Conservation (phyloP, 1,284 basidiomycete species). For the Veloboletus limbatus region DNA sequence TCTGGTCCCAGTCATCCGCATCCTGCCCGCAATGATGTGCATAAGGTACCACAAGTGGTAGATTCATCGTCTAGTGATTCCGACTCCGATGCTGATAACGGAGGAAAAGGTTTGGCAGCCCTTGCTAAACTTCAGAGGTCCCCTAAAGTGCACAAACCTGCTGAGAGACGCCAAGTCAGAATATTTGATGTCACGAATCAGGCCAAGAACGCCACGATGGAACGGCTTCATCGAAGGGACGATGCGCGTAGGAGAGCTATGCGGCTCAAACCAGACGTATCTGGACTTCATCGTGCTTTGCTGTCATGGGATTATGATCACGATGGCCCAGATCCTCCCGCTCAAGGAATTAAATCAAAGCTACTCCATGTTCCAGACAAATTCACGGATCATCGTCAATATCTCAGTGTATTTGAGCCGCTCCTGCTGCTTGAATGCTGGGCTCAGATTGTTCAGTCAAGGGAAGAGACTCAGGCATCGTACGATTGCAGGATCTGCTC, state of each 20-base stretch:
- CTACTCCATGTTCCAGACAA: slow-evolving; percentile 55
- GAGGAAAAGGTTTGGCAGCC: slow-evolving; percentile 50
- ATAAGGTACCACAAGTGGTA: slow-evolving; percentile 11
- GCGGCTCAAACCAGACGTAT: slow-evolving; percentile 82
- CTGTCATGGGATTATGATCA: slow-evolving; percentile 87
- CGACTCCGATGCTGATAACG: slow-evolving; percentile 54
- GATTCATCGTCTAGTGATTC: slow-evolving; percentile 45
- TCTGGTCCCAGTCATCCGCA: slow-evolving; percentile 17
- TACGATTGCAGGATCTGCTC: slow-evolving; percentile 60
- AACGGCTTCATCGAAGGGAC: slow-evolving; percentile 53
- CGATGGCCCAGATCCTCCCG: slow-evolving; percentile 57
- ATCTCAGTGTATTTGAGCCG: slow-evolving; percentile 79
- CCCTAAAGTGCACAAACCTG: slow-evolving; percentile 53
- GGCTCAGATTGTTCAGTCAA: slow-evolving; percentile 82
- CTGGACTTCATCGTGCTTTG: slow-evolving; percentile 75
- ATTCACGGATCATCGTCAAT: slow-evolving; percentile 70
- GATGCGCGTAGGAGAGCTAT: slow-evolving; percentile 63
- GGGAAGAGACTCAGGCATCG: slow-evolving; percentile 57
- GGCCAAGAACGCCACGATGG: slow-evolving; percentile 42
- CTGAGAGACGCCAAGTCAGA: slow-evolving; percentile 68
- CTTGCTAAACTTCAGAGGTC: slow-evolving; percentile 64
- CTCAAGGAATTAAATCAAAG: slow-evolving; percentile 36
- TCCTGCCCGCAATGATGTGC: slow-evolving; percentile 29
- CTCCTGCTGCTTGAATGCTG: slow-evolving; percentile 91
- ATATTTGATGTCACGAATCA: slow-evolving; percentile 57